These are phyloP conservation scores for Lunasporangiospora selenospora DNA, from an alignment of 192 early-diverging fungal species.

Conservation along the genomic window DNA sequence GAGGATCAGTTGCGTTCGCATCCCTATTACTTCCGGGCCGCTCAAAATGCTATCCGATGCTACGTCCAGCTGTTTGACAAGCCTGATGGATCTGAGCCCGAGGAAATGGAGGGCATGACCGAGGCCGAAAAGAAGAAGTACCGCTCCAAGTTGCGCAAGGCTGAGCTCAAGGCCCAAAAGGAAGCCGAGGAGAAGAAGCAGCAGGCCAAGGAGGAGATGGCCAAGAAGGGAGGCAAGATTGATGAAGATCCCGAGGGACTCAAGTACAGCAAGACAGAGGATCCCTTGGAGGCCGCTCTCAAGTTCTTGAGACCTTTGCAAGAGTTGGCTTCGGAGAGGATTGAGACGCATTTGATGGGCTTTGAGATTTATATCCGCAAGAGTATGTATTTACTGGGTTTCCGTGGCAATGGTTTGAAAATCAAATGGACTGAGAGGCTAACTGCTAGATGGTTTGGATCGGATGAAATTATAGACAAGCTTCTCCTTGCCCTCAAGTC, in stretches of 20 bases:
- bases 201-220: slow-evolving; percentile 49
- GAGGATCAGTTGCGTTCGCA: slow-evolving; percentile 80
- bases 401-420: not conserved
- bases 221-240: slow-evolving; percentile 55
- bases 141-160: slow-evolving; percentile 77
- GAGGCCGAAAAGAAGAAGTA: slow-evolving; percentile 82
- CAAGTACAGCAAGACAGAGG: slow-evolving; percentile 66
- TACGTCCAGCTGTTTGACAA: slow-evolving; percentile 40
- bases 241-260: slow-evolving; percentile 80
- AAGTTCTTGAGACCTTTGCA: slow-evolving; percentile 80
- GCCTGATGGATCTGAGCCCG: slow-evolving; percentile 40
- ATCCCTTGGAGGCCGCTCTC: slow-evolving; percentile 77
- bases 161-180: slow-evolving; percentile 67
- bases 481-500: slow-evolving; percentile 69
- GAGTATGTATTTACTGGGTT: too few relatives aligned
- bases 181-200: slow-evolving; percentile 58
- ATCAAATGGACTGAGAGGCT: not conserved
- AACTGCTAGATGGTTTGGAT: too few relatives aligned
- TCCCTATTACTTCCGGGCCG: slow-evolving; percentile 76
- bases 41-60: slow-evolving; percentile 72
- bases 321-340: slow-evolving; percentile 54
- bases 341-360: slow-evolving; percentile 71
- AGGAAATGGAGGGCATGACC: slow-evolving; percentile 57
- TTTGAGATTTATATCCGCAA: slow-evolving; percentile 73
- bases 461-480: slow-evolving; percentile 59